Percentiles rank a stretch among this genome's conserved stretches.
These are phyloP conservation scores for Boletus subparvulus DNA, from an alignment of 768 basidiomycete genomes.

Conservation along the genomic window DNA sequence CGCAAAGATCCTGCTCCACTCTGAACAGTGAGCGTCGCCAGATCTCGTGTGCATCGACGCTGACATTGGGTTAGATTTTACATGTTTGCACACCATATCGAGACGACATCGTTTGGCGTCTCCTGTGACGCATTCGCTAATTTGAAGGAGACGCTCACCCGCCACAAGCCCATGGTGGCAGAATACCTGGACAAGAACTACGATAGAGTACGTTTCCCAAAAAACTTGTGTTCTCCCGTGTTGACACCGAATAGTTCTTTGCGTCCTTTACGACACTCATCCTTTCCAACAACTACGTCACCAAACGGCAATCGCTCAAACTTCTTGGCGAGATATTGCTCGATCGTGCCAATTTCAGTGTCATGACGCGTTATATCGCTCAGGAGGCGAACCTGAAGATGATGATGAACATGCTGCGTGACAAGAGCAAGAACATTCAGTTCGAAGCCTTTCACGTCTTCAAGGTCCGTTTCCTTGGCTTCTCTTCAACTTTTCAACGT, in stretches of 20 bases:
- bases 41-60: neutral
- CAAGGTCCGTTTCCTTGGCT: slow-evolving; percentile 62
- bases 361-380: slow-evolving; percentile 97
- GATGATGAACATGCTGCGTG: slow-evolving; percentile 99
- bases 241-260: slow-evolving; percentile 71
- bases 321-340: slow-evolving; percentile 96
- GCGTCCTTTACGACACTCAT: slow-evolving; percentile 91
- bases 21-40: slow-evolving; percentile 76
- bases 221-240: neutral
- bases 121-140: slow-evolving; percentile 98
- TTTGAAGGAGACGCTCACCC: slow-evolving; percentile 94
- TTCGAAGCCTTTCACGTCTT: slow-evolving; percentile 99
- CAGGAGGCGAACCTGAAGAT: slow-evolving; percentile 96
- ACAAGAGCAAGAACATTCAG: slow-evolving; percentile 99
- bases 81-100: slow-evolving; percentile 94
- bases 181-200: slow-evolving; percentile 97
- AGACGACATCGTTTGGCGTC: slow-evolving; percentile 96
- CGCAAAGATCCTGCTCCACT: slow-evolving; percentile 85
- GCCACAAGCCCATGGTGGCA: slow-evolving; percentile 98
- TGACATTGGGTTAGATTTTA: slow-evolving; percentile 69
- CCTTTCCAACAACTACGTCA: slow-evolving; percentile 94
- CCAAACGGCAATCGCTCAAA: slow-evolving; percentile 98
- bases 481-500: neutral
- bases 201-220: slow-evolving; percentile 65
- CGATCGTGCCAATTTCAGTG: slow-evolving; percentile 95